Conservation (phyloP, 2,329 filamentous ascomycete genomes). For the Fusarium globosum region DNA sequence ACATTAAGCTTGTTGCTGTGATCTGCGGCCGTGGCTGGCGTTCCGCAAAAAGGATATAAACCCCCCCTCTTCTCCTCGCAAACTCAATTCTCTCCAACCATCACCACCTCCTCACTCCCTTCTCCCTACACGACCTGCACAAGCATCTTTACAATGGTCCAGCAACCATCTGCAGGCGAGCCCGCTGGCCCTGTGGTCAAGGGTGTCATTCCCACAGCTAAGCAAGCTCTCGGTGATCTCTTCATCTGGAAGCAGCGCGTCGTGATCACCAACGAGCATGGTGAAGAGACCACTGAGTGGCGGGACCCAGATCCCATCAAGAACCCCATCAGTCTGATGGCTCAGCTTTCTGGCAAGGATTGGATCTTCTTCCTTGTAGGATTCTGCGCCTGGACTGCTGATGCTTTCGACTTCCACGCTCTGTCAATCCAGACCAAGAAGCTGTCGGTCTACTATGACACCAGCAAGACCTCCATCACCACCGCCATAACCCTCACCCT, state of each 20-base stretch:
- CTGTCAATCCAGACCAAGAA: slow-evolving; percentile 82
- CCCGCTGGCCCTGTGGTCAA: slow-evolving; percentile 75
- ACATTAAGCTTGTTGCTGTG: neutral
- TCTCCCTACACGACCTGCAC: neutral
- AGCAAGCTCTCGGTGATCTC: slow-evolving; percentile 72
- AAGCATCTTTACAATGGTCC: slow-evolving; percentile 2
- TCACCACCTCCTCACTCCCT: neutral
- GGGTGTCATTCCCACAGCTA: slow-evolving; percentile 72
- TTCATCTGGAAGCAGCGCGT: slow-evolving; percentile 81
- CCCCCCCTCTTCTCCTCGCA: neutral
- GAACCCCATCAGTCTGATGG: slow-evolving; percentile 77
- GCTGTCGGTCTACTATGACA: slow-evolving; percentile 64
- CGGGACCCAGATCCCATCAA: slow-evolving; percentile 71
- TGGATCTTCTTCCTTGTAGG: slow-evolving; percentile 84
- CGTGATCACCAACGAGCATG: slow-evolving; percentile 71
- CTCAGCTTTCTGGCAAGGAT: slow-evolving; percentile 70
- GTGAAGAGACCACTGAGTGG: slow-evolving; percentile 76
- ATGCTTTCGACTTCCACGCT: slow-evolving; percentile 87
- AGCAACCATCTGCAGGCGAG: slow-evolving; percentile 49
- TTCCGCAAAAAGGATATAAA: slow-evolving; percentile 17
- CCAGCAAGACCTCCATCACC: slow-evolving; percentile 73
- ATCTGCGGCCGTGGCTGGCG: neutral
- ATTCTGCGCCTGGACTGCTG: slow-evolving; percentile 80
- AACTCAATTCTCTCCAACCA: neutral
- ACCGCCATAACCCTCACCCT: slow-evolving; percentile 82